Percentiles rank a stretch among this genome's conserved stretches.
These are phyloP conservation scores for Cladosporium sp. DNA, from an alignment of 2,329 filamentous ascomycete genomes.

Conservation along the genomic window DNA sequence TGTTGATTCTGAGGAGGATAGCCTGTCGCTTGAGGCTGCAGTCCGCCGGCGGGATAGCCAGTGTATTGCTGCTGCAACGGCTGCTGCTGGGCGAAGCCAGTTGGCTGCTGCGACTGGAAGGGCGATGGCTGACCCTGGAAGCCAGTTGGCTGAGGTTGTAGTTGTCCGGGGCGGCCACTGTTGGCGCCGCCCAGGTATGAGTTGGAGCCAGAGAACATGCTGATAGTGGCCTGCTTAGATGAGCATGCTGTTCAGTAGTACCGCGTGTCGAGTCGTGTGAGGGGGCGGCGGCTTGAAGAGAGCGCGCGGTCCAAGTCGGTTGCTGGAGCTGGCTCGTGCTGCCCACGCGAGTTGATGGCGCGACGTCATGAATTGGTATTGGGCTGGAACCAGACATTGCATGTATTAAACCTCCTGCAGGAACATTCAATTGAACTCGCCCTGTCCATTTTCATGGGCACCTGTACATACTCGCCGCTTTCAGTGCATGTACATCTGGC, in stretches of 20 bases:
- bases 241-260: too few relatives aligned
- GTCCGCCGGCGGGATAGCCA: constrained; percentile 50
- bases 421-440: too few relatives aligned
- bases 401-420: too few relatives aligned
- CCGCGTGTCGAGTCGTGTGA: neutral
- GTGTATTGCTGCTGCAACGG: constrained; percentile 65
- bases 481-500: too few relatives aligned
- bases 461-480: neutral
- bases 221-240: constrained; percentile 13
- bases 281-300: neutral
- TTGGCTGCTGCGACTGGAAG: constrained; percentile 51
- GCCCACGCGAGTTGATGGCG: neutral
- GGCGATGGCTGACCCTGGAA: constrained; percentile 54
- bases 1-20: constrained; percentile 32
- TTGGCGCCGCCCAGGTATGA: constrained; percentile 77
- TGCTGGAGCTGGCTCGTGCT: neutral
- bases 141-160: constrained; percentile 48
- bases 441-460: neutral
- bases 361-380: neutral
- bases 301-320: neutral
- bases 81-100: constrained; percentile 44
- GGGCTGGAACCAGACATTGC: too few relatives aligned
- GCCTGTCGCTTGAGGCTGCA: constrained; percentile 34
- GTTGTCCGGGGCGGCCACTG: constrained; percentile 66
- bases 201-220: constrained; percentile 89